Conservation (phyloP, 768 basidiomycete species). For the Hericium erinaceus region DNA sequence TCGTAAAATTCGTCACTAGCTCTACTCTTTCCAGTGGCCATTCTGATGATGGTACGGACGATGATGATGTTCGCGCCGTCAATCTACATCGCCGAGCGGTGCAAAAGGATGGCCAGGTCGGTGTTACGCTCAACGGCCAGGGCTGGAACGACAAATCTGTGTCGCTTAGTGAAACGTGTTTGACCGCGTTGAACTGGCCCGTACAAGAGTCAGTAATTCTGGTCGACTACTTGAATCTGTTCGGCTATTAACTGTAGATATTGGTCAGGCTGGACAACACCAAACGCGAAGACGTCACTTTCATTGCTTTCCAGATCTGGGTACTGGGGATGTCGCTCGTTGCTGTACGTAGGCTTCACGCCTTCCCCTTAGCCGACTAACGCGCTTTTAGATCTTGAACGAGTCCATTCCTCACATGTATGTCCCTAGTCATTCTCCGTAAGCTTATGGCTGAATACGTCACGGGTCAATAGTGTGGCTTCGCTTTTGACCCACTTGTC, state of each 20-base stretch:
- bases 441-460: neutral
- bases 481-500: conserved; percentile 64
- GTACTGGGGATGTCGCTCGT: conserved; percentile 70
- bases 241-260: conserved; percentile 2
- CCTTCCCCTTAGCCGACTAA: neutral
- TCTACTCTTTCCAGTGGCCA: neutral
- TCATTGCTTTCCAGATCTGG: conserved; percentile 76
- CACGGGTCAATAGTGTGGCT: conserved; percentile 34
- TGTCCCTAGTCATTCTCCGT: neutral
- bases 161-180: conserved; percentile 38
- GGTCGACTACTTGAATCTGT: neutral
- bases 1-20: neutral
- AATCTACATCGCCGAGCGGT: neutral
- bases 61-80: too few species aligned
- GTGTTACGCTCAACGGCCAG: conserved; percentile 26
- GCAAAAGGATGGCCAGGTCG: conserved; percentile 7
- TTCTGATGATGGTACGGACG: too few species aligned
- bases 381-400: conserved; percentile 34
- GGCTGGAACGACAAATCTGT: conserved; percentile 26
- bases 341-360: conserved; percentile 27
- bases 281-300: conserved; percentile 69
- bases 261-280: conserved; percentile 52
- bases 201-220: conserved; percentile 44
- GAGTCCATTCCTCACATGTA: conserved; percentile 75
- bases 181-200: conserved; percentile 62